Evolutionary conservation across 2,329 filamentous ascomycete genomes (phyloP), one percentile per base, ranked within the genome.

Genomic region (Aspergillus sp.): DNA sequence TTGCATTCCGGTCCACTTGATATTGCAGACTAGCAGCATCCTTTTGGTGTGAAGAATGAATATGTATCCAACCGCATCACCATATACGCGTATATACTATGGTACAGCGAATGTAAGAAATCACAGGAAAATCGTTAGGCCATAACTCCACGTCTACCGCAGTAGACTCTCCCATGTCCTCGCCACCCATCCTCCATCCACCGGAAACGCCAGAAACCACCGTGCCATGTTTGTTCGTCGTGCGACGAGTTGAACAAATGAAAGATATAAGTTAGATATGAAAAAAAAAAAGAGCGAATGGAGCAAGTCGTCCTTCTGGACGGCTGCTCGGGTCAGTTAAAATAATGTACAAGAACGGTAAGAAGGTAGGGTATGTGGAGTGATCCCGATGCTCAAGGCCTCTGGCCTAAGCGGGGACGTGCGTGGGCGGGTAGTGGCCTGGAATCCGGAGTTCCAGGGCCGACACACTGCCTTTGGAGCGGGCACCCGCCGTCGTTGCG

Each of bases 371-470:
- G 38, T 19, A n/a, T 6, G 33, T 13, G 13, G 33, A n/a, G 13
- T 1, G 5, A 5, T 19, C 19, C 38, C 10, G 13, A 44, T 35
- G 6, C 35, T 38, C 14, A 17, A 2, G 35, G 35, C 35, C 14
- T n/a, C 35, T 8, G 14, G 35, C 16, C 38, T 57, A 69, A 20
- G 62, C 65, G 9, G 65, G 56, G 42, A 69, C 57, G 50, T 69
- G 62, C 44, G 63, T 61, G 17, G 58, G 67, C 13, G 70, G 70
- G 50, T 62, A 73, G 43, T 65, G 67, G 7, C 70, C 70, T 2
- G 70, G 70, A 38, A 73, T 71, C 32, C 64, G 62, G 53, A 72
- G 56, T 45, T 70, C 69, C 41, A 71, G 58, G 2, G 67, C 64
- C 14, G 62, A 57, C 3, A 62, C 56, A 19, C 68, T 72, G 49